phyloP scores from a whole-genome alignment of 257 asterid genomes.

The Eustoma russellianum region DNA sequence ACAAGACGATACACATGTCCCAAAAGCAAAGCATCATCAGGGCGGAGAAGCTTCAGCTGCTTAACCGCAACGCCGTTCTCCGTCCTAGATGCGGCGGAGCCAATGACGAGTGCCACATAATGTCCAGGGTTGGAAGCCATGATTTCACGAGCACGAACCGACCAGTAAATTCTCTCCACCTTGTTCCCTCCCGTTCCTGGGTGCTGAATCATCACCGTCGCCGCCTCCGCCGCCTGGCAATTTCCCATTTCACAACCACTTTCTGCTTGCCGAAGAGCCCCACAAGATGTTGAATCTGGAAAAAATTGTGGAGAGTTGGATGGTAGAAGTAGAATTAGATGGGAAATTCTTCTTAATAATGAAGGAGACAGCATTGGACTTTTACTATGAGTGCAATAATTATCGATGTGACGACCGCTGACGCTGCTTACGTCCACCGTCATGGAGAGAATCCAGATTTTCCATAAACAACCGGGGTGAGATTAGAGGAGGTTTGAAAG shows the following conservation, averaged over 20 bases:
- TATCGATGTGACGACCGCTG: conserved; percentile 3
- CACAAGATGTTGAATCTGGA: not conserved
- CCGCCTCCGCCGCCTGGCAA: conserved; percentile 92
- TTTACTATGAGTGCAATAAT: too few relatives aligned
- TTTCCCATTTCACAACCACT: conserved; percentile 65
- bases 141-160: conserved; percentile 55
- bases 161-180: conserved; percentile 70
- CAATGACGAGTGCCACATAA: conserved; percentile 60
- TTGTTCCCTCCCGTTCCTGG: conserved; percentile 42
- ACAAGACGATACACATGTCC: conserved; percentile 80
- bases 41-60: conserved; percentile 78
- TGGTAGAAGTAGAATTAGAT: too few relatives aligned
- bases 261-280: not conserved
- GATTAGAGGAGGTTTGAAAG: too few relatives aligned
- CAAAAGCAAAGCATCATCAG: conserved; percentile 56
- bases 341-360: too few relatives aligned
- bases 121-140: conserved; percentile 81
- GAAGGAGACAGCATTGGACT: too few relatives aligned
- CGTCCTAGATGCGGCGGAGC: conserved; percentile 27
- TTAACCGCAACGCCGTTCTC: conserved; percentile 44
- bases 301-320: conserved; percentile 5
- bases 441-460: too few relatives aligned
- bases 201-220: conserved; percentile 66
- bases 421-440: conserved; percentile 9
- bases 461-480: too few relatives aligned